Base-by-base conservation (phyloP, 108 stramenopile species). In the Skeletonema marinoi region DNA sequence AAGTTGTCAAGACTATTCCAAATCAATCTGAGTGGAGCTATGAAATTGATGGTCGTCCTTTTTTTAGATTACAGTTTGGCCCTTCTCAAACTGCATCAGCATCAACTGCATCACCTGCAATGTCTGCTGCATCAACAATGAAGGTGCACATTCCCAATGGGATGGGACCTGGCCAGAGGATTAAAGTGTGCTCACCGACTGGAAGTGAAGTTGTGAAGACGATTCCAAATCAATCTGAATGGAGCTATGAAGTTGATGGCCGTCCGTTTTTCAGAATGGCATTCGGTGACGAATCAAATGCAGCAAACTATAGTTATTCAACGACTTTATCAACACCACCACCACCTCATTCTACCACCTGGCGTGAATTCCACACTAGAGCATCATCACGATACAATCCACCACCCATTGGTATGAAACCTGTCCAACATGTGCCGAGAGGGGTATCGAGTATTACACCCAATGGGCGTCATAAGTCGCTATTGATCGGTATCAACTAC, bases 401-500 rank as follows among this genome's bases (percentile, higher is more conserved):
- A 1, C 77, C 77, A 32, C 78, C 82, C 17, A 31, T 83, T 12
- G 82, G 77, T 1, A 67, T 78, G 65, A 29, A 21, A 6, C 58
- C 82, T 11, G 78, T 83, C 1, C 71, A 71, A 16, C 46, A 61
- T 39, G 12, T 39, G 0, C 81, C 81, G 0, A 44, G 70, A 21
- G 78, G 66, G 17, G 29, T 25, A 30, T 12, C 71, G 25, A 54
- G 59, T 29, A 66, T 85, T 56, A 17, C 60, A 1, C 78, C 82
- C 70, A 80, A 79, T 48, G 82, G 82, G 44, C 59, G 75, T 30
- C 80, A 81, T 58, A 81, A 81, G 50, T 78, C 85, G 0, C 75
- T 88, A 0, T 65, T 88, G 21, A 70, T 88, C 6, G 82, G 90
- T 17, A 90, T 91, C 64, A 91, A 91, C 84, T 91, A 91, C 75